Evolutionary conservation across 2,329 filamentous ascomycete genomes (phyloP).

Genomic region (Talaromyces sp.): DNA sequence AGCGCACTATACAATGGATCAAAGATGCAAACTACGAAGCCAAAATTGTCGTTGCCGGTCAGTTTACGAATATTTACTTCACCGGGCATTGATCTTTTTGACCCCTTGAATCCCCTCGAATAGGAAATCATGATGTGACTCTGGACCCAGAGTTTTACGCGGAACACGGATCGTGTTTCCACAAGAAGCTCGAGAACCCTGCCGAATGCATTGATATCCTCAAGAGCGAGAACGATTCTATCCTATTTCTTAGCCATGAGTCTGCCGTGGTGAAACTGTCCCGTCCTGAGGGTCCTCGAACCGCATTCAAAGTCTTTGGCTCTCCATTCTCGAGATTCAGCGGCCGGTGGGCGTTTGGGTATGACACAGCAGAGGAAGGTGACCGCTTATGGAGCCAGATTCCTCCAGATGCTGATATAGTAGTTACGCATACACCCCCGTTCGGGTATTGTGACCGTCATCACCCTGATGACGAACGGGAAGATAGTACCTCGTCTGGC

Average conservation of each 20-base stretch:
- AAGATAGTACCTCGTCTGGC: constrained; percentile 31
- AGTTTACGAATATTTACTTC: constrained; percentile 5
- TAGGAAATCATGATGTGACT: constrained; percentile 57
- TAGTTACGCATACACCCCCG: constrained; percentile 56
- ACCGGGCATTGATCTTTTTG: background rate
- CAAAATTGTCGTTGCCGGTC: constrained; percentile 54
- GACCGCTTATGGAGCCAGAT: constrained; percentile 47
- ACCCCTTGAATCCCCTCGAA: background rate
- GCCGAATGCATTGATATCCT: constrained; percentile 43
- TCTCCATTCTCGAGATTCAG: constrained; percentile 50
- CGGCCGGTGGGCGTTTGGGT: constrained; percentile 54
- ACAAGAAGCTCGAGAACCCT: constrained; percentile 42
- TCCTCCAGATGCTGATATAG: constrained; percentile 48
- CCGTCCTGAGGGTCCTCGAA: constrained; percentile 42
- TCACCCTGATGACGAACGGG: constrained; percentile 14
- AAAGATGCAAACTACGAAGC: constrained; percentile 49
- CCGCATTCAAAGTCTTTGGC: constrained; percentile 53
- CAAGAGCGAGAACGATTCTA: constrained; percentile 24
- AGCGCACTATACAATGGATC: constrained; percentile 51
- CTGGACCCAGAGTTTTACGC: constrained; percentile 48
- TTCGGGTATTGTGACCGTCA: constrained; percentile 45
- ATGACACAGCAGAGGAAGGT: constrained; percentile 37
- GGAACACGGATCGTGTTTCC: constrained; percentile 38
- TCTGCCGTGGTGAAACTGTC: constrained; percentile 41
- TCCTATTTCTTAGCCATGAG: constrained; percentile 52